These are phyloP conservation scores for Colletotrichum trifolii DNA, from an alignment of 2,329 filamentous ascomycete genomes.

Conservation along the genomic window DNA sequence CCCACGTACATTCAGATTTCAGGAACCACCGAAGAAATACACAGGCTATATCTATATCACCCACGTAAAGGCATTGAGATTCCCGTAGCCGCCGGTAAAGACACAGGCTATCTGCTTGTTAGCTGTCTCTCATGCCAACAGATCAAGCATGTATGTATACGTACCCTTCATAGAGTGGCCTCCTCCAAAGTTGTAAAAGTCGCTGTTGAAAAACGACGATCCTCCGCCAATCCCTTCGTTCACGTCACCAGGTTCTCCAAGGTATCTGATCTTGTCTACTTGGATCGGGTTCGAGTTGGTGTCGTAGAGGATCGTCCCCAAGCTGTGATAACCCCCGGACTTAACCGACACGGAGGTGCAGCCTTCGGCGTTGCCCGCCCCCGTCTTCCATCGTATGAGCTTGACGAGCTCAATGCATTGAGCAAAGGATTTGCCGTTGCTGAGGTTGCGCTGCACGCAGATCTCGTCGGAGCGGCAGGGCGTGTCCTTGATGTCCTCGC, in stretches of 20 bases:
- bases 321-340: neutral
- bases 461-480: conserved; percentile 1
- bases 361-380: neutral
- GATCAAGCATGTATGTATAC: neutral
- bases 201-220: neutral
- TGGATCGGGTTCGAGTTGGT: neutral
- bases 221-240: conserved; percentile 3
- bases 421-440: neutral
- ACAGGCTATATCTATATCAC: no score
- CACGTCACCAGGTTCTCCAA: conserved; percentile 2
- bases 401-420: neutral
- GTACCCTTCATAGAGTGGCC: neutral
- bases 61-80: conserved; percentile 2
- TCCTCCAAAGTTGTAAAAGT: neutral
- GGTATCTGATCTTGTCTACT: conserved; percentile 11
- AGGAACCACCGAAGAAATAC: no score
- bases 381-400: neutral
- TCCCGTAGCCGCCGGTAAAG: conserved; percentile 3
- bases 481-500: conserved; percentile 1
- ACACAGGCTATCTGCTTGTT: neutral
- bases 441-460: conserved; percentile 1
- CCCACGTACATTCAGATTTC: no score
- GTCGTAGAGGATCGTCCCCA: conserved; percentile 1
- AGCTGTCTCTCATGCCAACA: no score
- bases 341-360: neutral